Evolutionary conservation across 805 yeast genomes (phyloP).

Genomic region (Ogataea methanolica): DNA sequence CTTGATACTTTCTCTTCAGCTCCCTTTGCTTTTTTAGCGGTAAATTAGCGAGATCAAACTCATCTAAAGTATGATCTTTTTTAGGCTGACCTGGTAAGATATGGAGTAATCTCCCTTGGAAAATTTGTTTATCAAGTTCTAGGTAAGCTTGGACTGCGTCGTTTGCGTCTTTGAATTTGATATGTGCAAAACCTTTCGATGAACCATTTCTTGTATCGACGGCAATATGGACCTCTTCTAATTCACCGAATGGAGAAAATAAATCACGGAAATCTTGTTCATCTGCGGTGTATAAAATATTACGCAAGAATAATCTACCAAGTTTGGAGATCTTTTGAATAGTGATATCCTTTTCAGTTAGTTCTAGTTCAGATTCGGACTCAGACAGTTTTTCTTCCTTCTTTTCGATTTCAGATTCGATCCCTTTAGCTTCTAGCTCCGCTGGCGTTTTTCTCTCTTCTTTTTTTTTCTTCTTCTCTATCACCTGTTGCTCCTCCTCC

Average conservation of each 20-base stretch:
- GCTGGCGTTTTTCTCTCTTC: constrained; percentile 10
- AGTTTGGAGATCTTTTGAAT: constrained; percentile 55
- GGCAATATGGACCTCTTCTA: constrained; percentile 91
- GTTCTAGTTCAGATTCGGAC: constrained; percentile 11
- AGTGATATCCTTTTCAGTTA: constrained; percentile 41
- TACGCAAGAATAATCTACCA: constrained; percentile 84
- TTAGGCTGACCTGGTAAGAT: constrained; percentile 81
- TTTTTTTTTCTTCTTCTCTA: constrained; percentile 1
- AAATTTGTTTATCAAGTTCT: constrained; percentile 77
- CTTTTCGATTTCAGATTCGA: not conserved
- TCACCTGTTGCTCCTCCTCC: not conserved
- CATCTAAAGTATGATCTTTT: constrained; percentile 80
- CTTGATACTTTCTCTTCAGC: constrained; percentile 76
- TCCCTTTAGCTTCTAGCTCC: not conserved
- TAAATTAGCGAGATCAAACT: constrained; percentile 82
- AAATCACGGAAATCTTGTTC: constrained; percentile 72
- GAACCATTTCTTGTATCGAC: constrained; percentile 84
- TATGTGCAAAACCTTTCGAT: constrained; percentile 90
- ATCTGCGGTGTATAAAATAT: constrained; percentile 71
- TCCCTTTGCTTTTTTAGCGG: constrained; percentile 91
- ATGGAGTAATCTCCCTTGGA: constrained; percentile 91
- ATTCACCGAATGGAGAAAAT: constrained; percentile 62
- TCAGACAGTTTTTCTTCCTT: constrained; percentile 6
- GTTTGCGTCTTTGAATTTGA: constrained; percentile 60
- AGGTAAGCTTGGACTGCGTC: constrained; percentile 76